Evolutionary conservation across 2,329 filamentous ascomycete genomes (phyloP).

Genomic region (Pyricularia grisea): DNA sequence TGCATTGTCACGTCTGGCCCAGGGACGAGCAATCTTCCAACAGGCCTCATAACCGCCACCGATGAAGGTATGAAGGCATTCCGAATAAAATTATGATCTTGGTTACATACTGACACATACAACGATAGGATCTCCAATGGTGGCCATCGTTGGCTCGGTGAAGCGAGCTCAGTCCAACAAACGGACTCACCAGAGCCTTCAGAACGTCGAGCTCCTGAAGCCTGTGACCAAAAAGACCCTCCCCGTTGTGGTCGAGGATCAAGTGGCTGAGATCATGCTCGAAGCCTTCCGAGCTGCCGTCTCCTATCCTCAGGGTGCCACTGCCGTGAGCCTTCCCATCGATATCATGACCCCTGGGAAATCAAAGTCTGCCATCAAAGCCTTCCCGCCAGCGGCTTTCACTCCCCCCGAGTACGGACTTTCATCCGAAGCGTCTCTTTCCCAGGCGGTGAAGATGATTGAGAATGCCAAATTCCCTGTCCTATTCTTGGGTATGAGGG

Average conservation of each 20-base stretch:
- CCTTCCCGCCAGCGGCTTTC: conserved; percentile 23
- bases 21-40: conserved; percentile 35
- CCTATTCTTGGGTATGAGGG: conserved; percentile 33
- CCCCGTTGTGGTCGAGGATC: conserved; percentile 33
- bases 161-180: conserved; percentile 31
- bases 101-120: background rate
- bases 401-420: conserved; percentile 28
- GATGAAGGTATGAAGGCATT: conserved; percentile 25
- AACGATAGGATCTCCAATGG: conserved; percentile 25
- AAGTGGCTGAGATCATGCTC: conserved; percentile 35
- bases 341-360: conserved; percentile 1
- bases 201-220: conserved; percentile 29
- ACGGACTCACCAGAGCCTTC: conserved; percentile 36
- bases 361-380: background rate
- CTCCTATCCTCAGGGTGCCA: conserved; percentile 29
- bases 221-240: conserved; percentile 32
- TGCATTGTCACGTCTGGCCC: conserved; percentile 37
- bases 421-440: conserved; percentile 20
- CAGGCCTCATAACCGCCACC: conserved; percentile 34
- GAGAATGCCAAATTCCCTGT: conserved; percentile 27
- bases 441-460: conserved; percentile 23
- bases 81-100: background rate
- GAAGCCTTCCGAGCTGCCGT: conserved; percentile 31
- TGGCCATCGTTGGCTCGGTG: conserved; percentile 37
- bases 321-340: conserved; percentile 22